These are phyloP conservation scores for Coprinopsis sp. DNA, from an alignment of 768 basidiomycete species.

Conservation along the genomic window DNA sequence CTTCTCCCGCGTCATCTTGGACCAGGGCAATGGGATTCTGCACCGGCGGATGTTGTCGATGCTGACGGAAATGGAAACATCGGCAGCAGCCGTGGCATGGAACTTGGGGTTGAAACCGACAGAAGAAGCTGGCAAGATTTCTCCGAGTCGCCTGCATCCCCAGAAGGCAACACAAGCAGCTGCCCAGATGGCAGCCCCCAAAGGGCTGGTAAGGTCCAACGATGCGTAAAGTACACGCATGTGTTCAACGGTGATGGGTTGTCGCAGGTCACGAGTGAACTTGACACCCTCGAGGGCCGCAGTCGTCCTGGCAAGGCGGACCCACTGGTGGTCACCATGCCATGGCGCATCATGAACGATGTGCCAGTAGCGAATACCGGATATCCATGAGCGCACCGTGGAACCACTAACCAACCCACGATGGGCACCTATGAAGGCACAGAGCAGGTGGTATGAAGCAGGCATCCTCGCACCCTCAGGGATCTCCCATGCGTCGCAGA, in stretches of 20 bases:
- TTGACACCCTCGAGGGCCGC: conserved; percentile 13
- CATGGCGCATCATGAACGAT: conserved; percentile 33
- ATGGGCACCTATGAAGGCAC: background rate
- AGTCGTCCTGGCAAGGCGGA: conserved; percentile 9
- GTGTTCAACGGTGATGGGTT: conserved; percentile 28
- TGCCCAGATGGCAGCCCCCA: conserved; percentile 33
- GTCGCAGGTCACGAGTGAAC: conserved; percentile 9
- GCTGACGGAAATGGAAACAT: background rate
- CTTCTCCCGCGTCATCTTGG: conserved; percentile 22
- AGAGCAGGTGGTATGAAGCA: conserved; percentile 11
- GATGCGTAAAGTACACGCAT: conserved; percentile 15
- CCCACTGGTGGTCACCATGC: conserved; percentile 19
- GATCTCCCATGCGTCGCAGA: conserved; percentile 26
- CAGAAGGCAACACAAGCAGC: conserved; percentile 31
- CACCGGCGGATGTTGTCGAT: background rate
- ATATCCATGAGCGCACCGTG: conserved; percentile 32
- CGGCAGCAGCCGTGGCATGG: background rate
- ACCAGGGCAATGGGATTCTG: conserved; percentile 26
- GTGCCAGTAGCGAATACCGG: conserved; percentile 42
- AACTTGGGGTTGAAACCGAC: background rate
- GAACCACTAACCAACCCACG: conserved; percentile 27
- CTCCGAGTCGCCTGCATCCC: conserved; percentile 28
- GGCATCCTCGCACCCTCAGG: conserved; percentile 24
- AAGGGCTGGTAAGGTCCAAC: conserved; percentile 11
- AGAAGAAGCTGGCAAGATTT: conserved; percentile 17